Conservation (phyloP, 192 early-diverging fungal species). For the Podila epigama region DNA sequence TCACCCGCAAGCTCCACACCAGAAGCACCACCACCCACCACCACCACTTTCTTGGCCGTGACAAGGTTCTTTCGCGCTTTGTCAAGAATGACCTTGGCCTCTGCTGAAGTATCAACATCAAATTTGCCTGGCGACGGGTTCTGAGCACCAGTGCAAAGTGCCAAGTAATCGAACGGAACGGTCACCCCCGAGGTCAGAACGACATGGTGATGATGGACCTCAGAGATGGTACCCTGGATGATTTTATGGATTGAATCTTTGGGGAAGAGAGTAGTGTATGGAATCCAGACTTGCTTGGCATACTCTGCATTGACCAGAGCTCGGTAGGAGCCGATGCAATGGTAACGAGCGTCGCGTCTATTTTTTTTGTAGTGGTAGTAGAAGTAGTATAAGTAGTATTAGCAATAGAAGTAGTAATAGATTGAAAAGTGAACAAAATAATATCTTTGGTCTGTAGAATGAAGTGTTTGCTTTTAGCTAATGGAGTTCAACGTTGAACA, state of each 20-base stretch:
- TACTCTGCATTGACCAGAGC: slow-evolving; percentile 18
- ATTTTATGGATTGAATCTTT: slow-evolving; percentile 40
- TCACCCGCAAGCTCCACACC: slow-evolving; percentile 67
- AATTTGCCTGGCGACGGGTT: slow-evolving; percentile 62
- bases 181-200: slow-evolving; percentile 55
- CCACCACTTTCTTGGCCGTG: slow-evolving; percentile 43
- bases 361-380: too few relatives aligned
- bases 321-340: slow-evolving; percentile 22
- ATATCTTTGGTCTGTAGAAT: background rate
- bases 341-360: slow-evolving; percentile 22
- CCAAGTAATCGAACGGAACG: slow-evolving; percentile 70
- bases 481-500: too few relatives aligned
- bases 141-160: slow-evolving; percentile 67
- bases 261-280: slow-evolving; percentile 31
- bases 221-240: slow-evolving; percentile 55
- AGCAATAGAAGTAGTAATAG: background rate
- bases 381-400: too few relatives aligned
- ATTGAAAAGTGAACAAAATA: background rate
- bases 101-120: slow-evolving; percentile 7
- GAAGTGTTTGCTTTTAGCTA: too few relatives aligned
- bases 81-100: slow-evolving; percentile 52
- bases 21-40: slow-evolving; percentile 77
- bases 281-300: slow-evolving; percentile 17
- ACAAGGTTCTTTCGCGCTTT: slow-evolving; percentile 41
- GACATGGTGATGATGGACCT: slow-evolving; percentile 50